Base-by-base conservation (phyloP, 148 eudicot genomes). In the Cornus suecica region DNA sequence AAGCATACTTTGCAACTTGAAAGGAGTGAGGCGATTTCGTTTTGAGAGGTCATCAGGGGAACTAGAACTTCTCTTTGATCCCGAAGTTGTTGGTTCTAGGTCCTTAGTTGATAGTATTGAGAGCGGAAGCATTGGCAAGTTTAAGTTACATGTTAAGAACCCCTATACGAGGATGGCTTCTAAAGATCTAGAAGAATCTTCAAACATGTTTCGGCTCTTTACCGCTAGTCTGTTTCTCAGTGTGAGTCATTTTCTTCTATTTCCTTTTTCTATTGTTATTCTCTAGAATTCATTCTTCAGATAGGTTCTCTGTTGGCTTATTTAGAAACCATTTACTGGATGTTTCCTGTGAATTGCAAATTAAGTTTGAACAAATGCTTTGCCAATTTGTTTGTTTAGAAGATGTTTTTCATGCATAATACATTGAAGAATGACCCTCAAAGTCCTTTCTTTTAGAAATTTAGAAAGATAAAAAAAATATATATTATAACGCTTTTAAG, bases 111-210 rank as follows among this genome's bases (percentile, higher is more conserved):
- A 92, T 78, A 86, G 78, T 65, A 90, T 95, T 81, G 90, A 92
- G 81, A 86, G 79, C 74, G 84, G 82, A 70, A 87, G 92, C 85
- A 83, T 68, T 61, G 93, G 97, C 34, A 85, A 84, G 72, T 84
- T 88, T 52, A 93, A 80, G 69, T 72, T 95, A 78, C 87, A 66
- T 75, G 97, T 95, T 56, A 95, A 88, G 83, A 95, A 90, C 77
- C 99, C 97, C 52, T 90, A 86, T 76, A 62, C 90, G 15, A 89
- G 99, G 84, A 85, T 92, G 97, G 81, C 92, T 27, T 91, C 97
- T 22, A 90, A 91, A 85, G 94, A 92, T 86, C 29, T 80, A 52
- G 90, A 89, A 81, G 99, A 95, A 78, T 89, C 97, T 10, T 83
- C 97, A 65, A 91, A 88, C 68, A 92, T 92, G 97, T 88, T 91